Evolutionary conservation across 1,284 basidiomycete genomes (phyloP), one percentile per base, ranked within the genome.

Genomic region (Cronartium quercuum): DNA sequence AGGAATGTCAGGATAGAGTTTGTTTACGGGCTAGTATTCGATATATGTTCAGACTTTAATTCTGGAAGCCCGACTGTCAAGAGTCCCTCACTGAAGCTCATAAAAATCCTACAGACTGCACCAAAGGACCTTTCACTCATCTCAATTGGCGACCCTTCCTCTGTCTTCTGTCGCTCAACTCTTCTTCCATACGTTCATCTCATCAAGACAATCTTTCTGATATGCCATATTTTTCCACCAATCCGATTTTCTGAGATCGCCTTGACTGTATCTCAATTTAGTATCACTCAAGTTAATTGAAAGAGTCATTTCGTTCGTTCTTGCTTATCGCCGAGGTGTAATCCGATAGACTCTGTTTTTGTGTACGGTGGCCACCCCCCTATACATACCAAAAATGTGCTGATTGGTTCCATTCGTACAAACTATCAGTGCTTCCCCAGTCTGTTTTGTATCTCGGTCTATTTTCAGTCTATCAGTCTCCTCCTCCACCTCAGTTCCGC

Each of bases 241-340:
- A 55, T 55, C 6, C 29, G 51, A 55, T 55, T 55, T 55, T 55
- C 51, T 55, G 51, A 55, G 51, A 55, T 55, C 51, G 51, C 51
- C 51, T 55, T 55, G 51, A 55, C 51, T 55, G 51, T 55, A 55
- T 55, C 51, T 55, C 10, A 24, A 55, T 55, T 55, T 3, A 18
- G 51, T 55, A 55, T 6, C 15, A 55, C 51, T 24, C 51, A 55
- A 18, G 29, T 24, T 55, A 55, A 55, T 55, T 55, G n/a, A 55
- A n/a, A 55, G 4, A 55, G 51, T 55, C 51, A 21, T 55, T 55
- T 55, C 51, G 29, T 21, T 55, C 15, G 29, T 4, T 55, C 51
- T 55, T 7, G n/a, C 51, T 55, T 55, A 18, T n/a, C n/a, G n/a
- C n/a, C n/a, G n/a, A n/a, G n/a, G n/a, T n/a, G n/a, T n/a, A n/a